Conservation (phyloP, 768 basidiomycete genomes). For the Rhizopogon vesiculosus region DNA sequence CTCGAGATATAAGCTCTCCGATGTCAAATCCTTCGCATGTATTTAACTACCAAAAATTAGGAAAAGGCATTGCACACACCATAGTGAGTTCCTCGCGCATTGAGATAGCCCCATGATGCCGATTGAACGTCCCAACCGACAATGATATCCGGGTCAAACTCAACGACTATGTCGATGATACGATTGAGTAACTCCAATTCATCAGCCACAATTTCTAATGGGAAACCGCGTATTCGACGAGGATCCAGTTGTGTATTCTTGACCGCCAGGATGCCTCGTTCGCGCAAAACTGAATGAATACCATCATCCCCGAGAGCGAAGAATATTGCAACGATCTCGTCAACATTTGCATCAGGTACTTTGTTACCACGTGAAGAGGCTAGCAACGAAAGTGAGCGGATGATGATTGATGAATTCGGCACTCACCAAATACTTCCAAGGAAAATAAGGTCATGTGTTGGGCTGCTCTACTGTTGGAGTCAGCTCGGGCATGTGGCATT, state of each 20-base stretch:
- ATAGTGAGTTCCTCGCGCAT: conserved; percentile 55
- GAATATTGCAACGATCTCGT: conserved; percentile 61
- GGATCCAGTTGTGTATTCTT: conserved; percentile 33
- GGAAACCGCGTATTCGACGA: conserved; percentile 37
- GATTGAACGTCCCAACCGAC: conserved; percentile 90
- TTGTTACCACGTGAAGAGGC: conserved; percentile 56
- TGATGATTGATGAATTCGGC: neutral
- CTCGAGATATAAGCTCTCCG: conserved; percentile 70
- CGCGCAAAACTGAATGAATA: conserved; percentile 21
- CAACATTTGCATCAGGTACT: conserved; percentile 58
- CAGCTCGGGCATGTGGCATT: conserved; percentile 40
- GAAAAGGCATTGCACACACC: conserved; percentile 35
- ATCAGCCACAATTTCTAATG: conserved; percentile 48
- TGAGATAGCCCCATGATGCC: conserved; percentile 87
- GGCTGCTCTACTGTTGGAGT: conserved; percentile 46
- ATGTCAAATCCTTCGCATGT: conserved; percentile 59
- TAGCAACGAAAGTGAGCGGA: conserved; percentile 18
- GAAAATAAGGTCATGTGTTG: conserved; percentile 77
- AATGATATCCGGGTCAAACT: conserved; percentile 87
- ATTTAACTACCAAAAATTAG: neutral
- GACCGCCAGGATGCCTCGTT: conserved; percentile 53
- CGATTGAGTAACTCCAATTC: conserved; percentile 83
- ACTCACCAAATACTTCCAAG: conserved; percentile 81
- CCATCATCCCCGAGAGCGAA: conserved; percentile 59
- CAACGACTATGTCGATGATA: conserved; percentile 65